Base-by-base conservation (phyloP, 306 rosid species). In the Cucumis melo region DNA sequence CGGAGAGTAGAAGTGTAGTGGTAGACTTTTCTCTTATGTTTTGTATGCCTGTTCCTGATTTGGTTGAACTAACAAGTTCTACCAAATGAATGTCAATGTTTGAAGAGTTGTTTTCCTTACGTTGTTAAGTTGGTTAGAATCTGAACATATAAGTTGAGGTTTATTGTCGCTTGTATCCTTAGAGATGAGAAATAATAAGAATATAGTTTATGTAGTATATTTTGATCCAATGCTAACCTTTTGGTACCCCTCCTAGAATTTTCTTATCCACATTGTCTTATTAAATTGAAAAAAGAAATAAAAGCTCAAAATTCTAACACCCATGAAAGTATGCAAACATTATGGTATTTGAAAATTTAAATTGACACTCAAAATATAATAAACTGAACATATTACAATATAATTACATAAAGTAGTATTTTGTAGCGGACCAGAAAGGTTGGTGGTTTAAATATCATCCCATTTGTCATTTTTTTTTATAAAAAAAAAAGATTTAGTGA, bases 1-100 rank as follows among this genome's bases (percentile, higher is more conserved):
- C 10, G 99, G 99, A 80, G 99, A 92, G 84, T 94, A 88, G 82
- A 14, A 23, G 59, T 61, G 11, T 27, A 14, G 39, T 27, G 3
- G 19, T 59, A 59, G 20, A 16, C 44, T 72, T 24, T 71, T 51
- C n/a, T 17, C 62, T 29, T 53, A 51, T 53, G 62, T 29, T 21
- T 2, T 16, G 39, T 24, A 32, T 21, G 24, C 15, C 19, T 71
- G 38, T 36, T 3, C n/a, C 6, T 32, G 2, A 6, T 15, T 72
- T 72, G 74, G 32, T 41, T 21, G 55, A 44, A 68, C 55, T 12
- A 13, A 20, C 75, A 24, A 70, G 57, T 42, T 70, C 41, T 15
- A 1, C 58, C 75, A 2, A n/a, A n/a, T 8, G 55, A 39, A 42
- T 67, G 23, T 70, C 34, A 67, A 34, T 67, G 74, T 41, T 10